Evolutionary conservation across 345 rosid species (phyloP).

Genomic region (Ceriops tagal): DNA sequence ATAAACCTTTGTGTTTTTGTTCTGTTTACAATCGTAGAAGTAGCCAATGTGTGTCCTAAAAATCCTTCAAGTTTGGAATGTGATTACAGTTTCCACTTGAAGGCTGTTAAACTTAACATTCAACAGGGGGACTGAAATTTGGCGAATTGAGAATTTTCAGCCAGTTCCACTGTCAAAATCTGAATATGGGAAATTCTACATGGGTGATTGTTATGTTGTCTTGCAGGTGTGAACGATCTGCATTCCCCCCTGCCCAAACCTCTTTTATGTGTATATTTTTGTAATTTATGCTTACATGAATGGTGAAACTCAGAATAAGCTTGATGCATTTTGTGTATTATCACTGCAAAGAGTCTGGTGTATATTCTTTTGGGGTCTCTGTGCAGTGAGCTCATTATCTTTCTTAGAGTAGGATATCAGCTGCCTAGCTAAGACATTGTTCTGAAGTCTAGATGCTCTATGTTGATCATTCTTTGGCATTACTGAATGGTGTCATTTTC

Average conservation of each 20-base stretch:
- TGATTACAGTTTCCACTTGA: conserved; percentile 16
- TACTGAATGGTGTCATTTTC: no score
- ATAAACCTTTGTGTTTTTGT: neutral
- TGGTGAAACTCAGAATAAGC: neutral
- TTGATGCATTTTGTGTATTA: neutral
- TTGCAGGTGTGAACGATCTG: conserved; percentile 57
- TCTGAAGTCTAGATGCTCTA: no score
- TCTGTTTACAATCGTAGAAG: no score
- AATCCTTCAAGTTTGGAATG: neutral
- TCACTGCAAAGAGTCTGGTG: no score
- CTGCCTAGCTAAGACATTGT: no score
- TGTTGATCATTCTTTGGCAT: no score
- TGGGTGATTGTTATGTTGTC: conserved; percentile 90
- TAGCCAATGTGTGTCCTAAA: neutral
- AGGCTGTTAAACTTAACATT: conserved; percentile 57
- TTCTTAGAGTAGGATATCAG: no score
- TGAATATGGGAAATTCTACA: conserved; percentile 91
- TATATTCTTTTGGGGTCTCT: no score
- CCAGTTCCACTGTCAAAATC: conserved; percentile 81
- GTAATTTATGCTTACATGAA: neutral
- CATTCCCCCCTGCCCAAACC: neutral
- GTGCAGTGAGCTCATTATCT: no score
- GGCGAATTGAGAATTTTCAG: conserved; percentile 96
- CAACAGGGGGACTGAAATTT: conserved; percentile 84
- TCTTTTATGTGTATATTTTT: neutral